Base-by-base conservation (phyloP, 768 basidiomycete genomes). In the Tylopilus felleus region DNA sequence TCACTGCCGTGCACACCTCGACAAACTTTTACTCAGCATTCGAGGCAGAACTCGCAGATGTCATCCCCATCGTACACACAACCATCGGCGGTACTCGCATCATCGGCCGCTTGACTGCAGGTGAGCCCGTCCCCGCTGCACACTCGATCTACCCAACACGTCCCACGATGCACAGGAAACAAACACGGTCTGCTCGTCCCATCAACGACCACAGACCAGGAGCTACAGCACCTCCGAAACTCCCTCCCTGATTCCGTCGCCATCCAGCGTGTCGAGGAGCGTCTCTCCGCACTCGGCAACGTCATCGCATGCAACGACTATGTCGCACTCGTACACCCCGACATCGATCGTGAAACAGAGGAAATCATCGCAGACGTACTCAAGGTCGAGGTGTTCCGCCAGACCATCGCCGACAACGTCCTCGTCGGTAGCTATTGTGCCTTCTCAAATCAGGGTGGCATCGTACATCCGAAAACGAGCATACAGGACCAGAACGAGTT, bases 311-410 rank as follows among this genome's bases (percentile, higher is more conserved):
- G 92, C 75, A 99, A 98, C 73, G 97, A 99, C 75, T 90, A 98
- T 66, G 96, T 99, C 61, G 97, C 97, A 8, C 87, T 99, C 63
- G 97, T 98, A 23, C 97, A 99, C 71, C 97, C 97, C 8, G 97
- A 99, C 61, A 76, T 98, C 56, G 97, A 98, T 75, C 85, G 97
- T 57, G 97, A 98, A 74, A 99, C 97, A 22, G 97, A 99, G 69
- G 97, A 99, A 73, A 98, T 99, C 75, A 98, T 99, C 73, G 97
- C 97, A 27, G 97, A 99, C 71, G 93, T 97, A 19, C 83, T 99
- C 62, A 98, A 98, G 73, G 97, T 98, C 57, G 97, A 99, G 71
- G 97, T 98, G 5, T 99, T 99, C 77, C 80, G 97, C 45, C 97
- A 99, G 72, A 99, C 94, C 10, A 79, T 99, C 60, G 97, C 97